These are phyloP conservation scores for Clathrus columnatus DNA, from an alignment of 768 basidiomycete genomes.

Conservation along the genomic window DNA sequence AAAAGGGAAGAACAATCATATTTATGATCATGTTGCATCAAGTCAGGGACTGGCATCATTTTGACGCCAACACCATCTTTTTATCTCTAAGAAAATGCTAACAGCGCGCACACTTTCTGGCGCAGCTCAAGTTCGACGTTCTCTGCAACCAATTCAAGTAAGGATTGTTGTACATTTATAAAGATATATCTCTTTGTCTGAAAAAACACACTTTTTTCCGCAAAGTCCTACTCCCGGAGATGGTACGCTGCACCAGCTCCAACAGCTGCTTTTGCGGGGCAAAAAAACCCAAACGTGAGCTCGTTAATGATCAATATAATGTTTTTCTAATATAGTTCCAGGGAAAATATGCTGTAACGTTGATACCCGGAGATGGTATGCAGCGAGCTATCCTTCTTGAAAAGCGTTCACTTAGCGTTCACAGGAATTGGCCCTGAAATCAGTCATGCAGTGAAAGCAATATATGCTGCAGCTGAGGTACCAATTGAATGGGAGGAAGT, in stretches of 20 bases:
- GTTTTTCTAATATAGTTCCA: conserved; percentile 23
- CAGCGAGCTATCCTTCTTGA: conserved; percentile 2
- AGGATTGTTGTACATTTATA: background rate
- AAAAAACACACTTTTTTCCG: background rate
- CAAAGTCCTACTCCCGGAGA: conserved; percentile 37
- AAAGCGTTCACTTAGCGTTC: background rate
- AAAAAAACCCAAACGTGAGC: conserved; percentile 81
- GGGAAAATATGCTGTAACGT: conserved; percentile 95
- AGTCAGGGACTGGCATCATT: background rate
- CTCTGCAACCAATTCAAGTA: conserved; percentile 6
- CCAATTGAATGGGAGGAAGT: conserved; percentile 99
- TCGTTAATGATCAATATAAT: conserved; percentile 1
- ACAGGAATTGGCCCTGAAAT: conserved; percentile 98
- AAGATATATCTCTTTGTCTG: background rate
- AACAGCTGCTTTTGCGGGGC: conserved; percentile 83
- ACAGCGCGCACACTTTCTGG: conserved; percentile 13
- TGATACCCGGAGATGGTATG: conserved; percentile 94
- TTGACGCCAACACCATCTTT: background rate
- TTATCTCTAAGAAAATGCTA: conserved; percentile 11
- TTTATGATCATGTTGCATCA: background rate
- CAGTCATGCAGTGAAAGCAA: conserved; percentile 88
- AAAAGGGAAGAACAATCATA: too few relatives aligned
- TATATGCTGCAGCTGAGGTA: conserved; percentile 85
- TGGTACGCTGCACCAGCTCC: conserved; percentile 67
- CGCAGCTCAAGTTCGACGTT: conserved; percentile 11